Percentiles rank a stretch among this genome's conserved stretches.
phyloP scores from a whole-genome alignment of 1,284 basidiomycete species.

The Boletus sp. region DNA sequence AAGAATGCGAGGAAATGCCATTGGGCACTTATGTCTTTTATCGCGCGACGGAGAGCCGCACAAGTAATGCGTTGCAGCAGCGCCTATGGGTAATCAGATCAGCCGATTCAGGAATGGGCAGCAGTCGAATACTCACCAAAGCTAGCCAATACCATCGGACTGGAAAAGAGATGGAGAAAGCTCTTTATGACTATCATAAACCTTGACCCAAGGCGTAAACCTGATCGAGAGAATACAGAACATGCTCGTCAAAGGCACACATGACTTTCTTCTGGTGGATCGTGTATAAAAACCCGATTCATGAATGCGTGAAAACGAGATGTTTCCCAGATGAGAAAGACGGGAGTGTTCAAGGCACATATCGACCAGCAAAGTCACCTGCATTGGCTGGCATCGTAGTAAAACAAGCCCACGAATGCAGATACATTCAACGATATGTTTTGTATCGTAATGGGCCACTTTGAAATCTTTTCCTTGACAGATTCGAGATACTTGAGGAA shows the following conservation, averaged over 20 bases:
- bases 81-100: conserved; percentile 44
- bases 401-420: conserved; percentile 59
- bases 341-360: conserved; percentile 62
- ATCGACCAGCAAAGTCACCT: conserved; percentile 72
- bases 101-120: not conserved
- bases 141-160: conserved; percentile 70
- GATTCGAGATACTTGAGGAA: conserved; percentile 44
- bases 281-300: conserved; percentile 63
- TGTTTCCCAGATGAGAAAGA: conserved; percentile 79
- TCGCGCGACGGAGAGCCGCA: conserved; percentile 46
- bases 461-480: conserved; percentile 38
- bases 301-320: conserved; percentile 58
- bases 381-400: conserved; percentile 68
- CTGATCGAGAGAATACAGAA: conserved; percentile 43
- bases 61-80: conserved; percentile 59
- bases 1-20: conserved; percentile 84
- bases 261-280: conserved; percentile 68
- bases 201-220: not conserved
- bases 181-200: conserved; percentile 56
- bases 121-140: conserved; percentile 57
- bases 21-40: conserved; percentile 63
- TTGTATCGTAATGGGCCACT: conserved; percentile 52
- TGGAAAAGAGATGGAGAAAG: conserved; percentile 65
- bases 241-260: conserved; percentile 69
- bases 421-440: conserved; percentile 44